phyloP scores from a whole-genome alignment of 2,329 filamentous ascomycete species.

The Fusarium goolgardi region DNA sequence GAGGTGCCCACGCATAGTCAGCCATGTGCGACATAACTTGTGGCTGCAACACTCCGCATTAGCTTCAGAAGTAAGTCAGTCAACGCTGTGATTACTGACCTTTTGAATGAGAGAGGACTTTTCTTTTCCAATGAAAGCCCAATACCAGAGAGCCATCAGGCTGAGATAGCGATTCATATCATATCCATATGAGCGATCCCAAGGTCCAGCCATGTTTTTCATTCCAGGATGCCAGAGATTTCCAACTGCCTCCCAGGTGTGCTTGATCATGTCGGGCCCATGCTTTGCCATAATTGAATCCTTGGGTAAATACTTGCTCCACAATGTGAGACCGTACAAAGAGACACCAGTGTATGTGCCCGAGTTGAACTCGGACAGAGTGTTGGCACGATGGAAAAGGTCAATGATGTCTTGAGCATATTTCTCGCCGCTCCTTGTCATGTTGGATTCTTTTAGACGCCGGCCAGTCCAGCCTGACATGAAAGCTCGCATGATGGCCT shows the following conservation, averaged over 20 bases:
- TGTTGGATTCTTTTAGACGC: conserved; percentile 65
- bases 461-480: conserved; percentile 69
- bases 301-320: conserved; percentile 68
- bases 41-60: conserved; percentile 48
- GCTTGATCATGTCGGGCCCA: conserved; percentile 62
- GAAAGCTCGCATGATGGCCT: conserved; percentile 70
- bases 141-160: conserved; percentile 68
- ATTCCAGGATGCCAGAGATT: conserved; percentile 68
- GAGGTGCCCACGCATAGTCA: conserved; percentile 68
- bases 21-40: conserved; percentile 68
- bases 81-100: conserved; percentile 26
- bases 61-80: rapidly evolving
- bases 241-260: conserved; percentile 64
- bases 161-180: conserved; percentile 72
- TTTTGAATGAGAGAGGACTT: conserved; percentile 51
- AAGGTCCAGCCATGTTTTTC: conserved; percentile 71
- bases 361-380: conserved; percentile 71
- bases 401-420: conserved; percentile 67
- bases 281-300: conserved; percentile 65
- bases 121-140: conserved; percentile 66
- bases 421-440: conserved; percentile 66
- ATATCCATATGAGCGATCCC: conserved; percentile 72
- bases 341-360: conserved; percentile 73
- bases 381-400: conserved; percentile 66
- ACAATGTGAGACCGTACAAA: conserved; percentile 67